Conservation (phyloP, 306 rosid genomes). For the Abrus precatorius region DNA sequence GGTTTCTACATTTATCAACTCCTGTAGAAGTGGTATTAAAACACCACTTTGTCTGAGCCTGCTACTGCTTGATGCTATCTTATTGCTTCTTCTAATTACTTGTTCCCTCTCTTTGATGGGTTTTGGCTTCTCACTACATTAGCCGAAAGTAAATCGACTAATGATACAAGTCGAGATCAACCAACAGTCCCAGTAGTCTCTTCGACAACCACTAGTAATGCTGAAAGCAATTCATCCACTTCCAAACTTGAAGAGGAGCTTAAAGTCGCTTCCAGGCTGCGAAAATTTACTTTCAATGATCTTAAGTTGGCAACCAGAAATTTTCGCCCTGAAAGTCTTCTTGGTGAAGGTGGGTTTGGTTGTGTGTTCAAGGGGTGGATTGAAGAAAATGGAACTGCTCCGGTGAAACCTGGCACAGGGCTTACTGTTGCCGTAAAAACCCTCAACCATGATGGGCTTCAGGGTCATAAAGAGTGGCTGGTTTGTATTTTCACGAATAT, state of each 20-base stretch:
- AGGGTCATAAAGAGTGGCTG: slow-evolving; percentile 99
- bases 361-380: slow-evolving; percentile 96
- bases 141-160: slow-evolving; percentile 74
- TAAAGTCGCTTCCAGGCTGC: slow-evolving; percentile 82
- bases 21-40: neutral
- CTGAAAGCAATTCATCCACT: slow-evolving; percentile 85
- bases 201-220: slow-evolving; percentile 80
- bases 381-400: slow-evolving; percentile 96
- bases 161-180: slow-evolving; percentile 79
- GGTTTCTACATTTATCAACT: neutral
- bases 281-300: slow-evolving; percentile 82
- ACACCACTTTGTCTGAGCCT: neutral
- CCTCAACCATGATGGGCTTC: slow-evolving; percentile 91
- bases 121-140: slow-evolving; percentile 36
- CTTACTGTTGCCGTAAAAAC: slow-evolving; percentile 94
- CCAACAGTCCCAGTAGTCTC: slow-evolving; percentile 69
- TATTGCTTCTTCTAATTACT: slow-evolving; percentile 7
- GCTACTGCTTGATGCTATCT: neutral
- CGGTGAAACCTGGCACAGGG: slow-evolving; percentile 92
- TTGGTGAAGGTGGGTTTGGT: slow-evolving; percentile 97
- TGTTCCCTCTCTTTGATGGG: slow-evolving; percentile 18
- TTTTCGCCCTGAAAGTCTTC: slow-evolving; percentile 94
- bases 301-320: slow-evolving; percentile 89
- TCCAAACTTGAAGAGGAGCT: slow-evolving; percentile 88
- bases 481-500: slow-evolving; percentile 59